A percentile compares a stretch with the other conserved stretches of the same genome.
These are phyloP conservation scores for Exophiala aquamarina DNA, from an alignment of 2,329 filamentous ascomycete species.

Conservation along the genomic window DNA sequence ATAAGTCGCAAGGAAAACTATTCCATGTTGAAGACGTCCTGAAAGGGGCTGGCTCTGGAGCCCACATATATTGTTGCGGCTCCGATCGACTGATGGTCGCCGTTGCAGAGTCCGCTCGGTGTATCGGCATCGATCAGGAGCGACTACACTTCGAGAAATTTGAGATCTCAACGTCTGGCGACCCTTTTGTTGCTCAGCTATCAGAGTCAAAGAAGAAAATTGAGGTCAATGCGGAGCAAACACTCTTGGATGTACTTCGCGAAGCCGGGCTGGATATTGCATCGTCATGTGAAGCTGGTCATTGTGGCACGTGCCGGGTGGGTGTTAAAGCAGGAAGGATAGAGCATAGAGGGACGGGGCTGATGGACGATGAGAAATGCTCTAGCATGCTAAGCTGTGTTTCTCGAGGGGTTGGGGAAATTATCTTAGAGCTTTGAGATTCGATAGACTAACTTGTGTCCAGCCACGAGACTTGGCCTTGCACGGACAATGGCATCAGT, in stretches of 20 bases:
- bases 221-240: slow-evolving; percentile 8
- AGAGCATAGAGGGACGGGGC: slow-evolving; percentile 12
- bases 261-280: slow-evolving; percentile 14
- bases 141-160: slow-evolving; percentile 17
- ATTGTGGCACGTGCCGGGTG: slow-evolving; percentile 16
- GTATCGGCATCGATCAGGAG: slow-evolving; percentile 1
- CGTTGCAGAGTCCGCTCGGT: slow-evolving; percentile 2
- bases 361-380: slow-evolving; percentile 11
- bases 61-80: slow-evolving; percentile 15
- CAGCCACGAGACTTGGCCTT: too few species aligned
- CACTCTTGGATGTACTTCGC: slow-evolving; percentile 13
- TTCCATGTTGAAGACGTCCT: slow-evolving; percentile 5
- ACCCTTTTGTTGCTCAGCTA: slow-evolving; percentile 13
- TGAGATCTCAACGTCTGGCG: slow-evolving; percentile 11
- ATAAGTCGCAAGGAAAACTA: slow-evolving; percentile 8
- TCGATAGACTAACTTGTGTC: background rate
- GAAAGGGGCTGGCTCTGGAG: slow-evolving; percentile 2
- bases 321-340: slow-evolving; percentile 13
- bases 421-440: slow-evolving; percentile 17
- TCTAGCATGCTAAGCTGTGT: slow-evolving; percentile 19
- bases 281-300: slow-evolving; percentile 16
- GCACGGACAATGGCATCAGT: too few species aligned
- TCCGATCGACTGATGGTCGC: slow-evolving; percentile 7
- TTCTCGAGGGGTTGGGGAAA: slow-evolving; percentile 12
- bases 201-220: slow-evolving; percentile 5